Percentiles rank a stretch among this genome's conserved stretches.
phyloP scores from a whole-genome alignment of 1,139 yeast species.

The Pichia sp. region DNA sequence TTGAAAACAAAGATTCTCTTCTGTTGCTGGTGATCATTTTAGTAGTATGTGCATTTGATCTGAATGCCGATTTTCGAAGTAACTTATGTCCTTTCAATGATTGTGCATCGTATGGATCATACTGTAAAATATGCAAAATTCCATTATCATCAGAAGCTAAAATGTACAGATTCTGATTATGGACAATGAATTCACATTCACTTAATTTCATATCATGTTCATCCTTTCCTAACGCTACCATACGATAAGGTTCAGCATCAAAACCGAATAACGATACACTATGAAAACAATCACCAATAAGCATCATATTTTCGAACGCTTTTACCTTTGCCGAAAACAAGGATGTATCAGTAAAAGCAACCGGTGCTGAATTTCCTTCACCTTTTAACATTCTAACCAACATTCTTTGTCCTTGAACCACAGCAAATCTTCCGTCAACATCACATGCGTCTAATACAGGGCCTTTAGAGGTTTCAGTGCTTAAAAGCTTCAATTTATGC shows the following conservation, averaged over 20 bases:
- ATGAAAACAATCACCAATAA: constrained; percentile 76
- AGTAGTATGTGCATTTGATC: constrained; percentile 56
- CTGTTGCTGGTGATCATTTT: constrained; percentile 37
- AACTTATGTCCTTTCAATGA: constrained; percentile 78
- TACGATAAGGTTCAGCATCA: constrained; percentile 90
- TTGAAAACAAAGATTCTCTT: constrained; percentile 24
- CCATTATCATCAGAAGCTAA: constrained; percentile 66
- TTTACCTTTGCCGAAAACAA: constrained; percentile 76
- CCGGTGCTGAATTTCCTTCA: constrained; percentile 78
- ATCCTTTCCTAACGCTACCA: constrained; percentile 76
- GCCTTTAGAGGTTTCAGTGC: constrained; percentile 74
- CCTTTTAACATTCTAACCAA: constrained; percentile 70
- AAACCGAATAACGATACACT: constrained; percentile 83
- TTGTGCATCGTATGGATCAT: constrained; percentile 86
- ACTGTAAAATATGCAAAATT: constrained; percentile 70
- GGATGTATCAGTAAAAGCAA: constrained; percentile 84
- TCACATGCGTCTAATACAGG: constrained; percentile 78
- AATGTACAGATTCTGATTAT: constrained; percentile 62
- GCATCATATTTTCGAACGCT: constrained; percentile 70
- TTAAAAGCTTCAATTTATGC: constrained; percentile 70
- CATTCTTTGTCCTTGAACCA: constrained; percentile 84
- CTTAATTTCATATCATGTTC: constrained; percentile 54
- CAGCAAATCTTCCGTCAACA: constrained; percentile 76
- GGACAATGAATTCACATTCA: constrained; percentile 62
- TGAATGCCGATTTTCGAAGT: constrained; percentile 65